Conservation (phyloP, 768 basidiomycete species). For the Cubamyces sp. region DNA sequence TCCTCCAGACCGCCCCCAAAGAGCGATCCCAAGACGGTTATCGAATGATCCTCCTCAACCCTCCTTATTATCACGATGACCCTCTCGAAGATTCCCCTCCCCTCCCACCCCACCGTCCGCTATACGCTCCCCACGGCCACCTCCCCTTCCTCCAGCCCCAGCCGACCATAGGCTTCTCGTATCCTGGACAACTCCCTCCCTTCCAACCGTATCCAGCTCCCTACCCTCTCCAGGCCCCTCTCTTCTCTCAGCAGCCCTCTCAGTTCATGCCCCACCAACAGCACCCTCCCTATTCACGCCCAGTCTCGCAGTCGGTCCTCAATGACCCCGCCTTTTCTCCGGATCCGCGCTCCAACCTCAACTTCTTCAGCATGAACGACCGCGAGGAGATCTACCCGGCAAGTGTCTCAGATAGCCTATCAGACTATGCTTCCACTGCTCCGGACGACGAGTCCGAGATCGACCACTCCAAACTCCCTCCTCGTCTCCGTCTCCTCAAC, state of each 20-base stretch:
- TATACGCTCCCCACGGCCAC: conserved; percentile 1
- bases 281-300: conserved; percentile 7
- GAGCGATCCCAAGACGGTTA: neutral
- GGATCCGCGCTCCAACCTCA: conserved; percentile 38
- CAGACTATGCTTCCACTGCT: conserved; percentile 19
- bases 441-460: conserved; percentile 22
- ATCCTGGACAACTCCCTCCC: neutral
- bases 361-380: conserved; percentile 35
- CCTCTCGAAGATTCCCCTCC: conserved; percentile 5
- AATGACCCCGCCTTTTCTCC: conserved; percentile 41
- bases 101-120: conserved; percentile 2
- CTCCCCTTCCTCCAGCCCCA: conserved; percentile 1
- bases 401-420: conserved; percentile 22
- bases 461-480: conserved; percentile 21
- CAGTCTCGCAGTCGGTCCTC: conserved; percentile 20
- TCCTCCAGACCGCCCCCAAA: neutral
- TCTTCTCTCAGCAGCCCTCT: conserved; percentile 5
- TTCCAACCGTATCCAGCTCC: conserved; percentile 7
- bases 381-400: conserved; percentile 32
- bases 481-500: conserved; percentile 17
- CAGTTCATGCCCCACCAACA: conserved; percentile 21
- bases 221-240: conserved; percentile 12
- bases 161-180: conserved; percentile 3
- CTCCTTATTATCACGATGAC: conserved; percentile 16
- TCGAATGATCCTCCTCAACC: conserved; percentile 17